These are phyloP conservation scores for Pythium coloratum DNA, from an alignment of 352 stramenopile genomes.

Conservation along the genomic window DNA sequence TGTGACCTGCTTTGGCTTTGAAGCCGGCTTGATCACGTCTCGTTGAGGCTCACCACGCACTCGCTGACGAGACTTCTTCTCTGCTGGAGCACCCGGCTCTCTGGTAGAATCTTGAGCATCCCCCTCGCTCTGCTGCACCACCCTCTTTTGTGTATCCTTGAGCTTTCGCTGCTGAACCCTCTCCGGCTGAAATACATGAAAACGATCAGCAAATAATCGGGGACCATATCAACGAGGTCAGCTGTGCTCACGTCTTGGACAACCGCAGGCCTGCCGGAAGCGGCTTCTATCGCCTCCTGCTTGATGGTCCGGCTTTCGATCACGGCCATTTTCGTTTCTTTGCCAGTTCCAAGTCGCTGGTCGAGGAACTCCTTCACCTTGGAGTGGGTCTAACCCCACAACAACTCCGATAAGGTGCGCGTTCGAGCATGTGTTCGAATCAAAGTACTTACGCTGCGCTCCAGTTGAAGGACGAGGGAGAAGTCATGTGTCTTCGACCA, in stretches of 20 bases:
- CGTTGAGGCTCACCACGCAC: neutral
- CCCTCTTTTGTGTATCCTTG: neutral
- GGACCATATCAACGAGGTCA: neutral
- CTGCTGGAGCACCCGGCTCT: neutral
- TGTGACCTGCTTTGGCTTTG: neutral
- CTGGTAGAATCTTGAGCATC: neutral
- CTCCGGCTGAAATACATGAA: neutral
- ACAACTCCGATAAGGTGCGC: neutral
- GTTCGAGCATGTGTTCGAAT: neutral
- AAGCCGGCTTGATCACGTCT: neutral
- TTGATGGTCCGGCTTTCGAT: slow-evolving; percentile 1
- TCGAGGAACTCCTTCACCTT: neutral
- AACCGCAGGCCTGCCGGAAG: too few species aligned
- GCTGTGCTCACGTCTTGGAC: neutral
- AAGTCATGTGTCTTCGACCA: neutral
- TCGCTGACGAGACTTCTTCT: neutral
- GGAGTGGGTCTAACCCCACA: neutral
- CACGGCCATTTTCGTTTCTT: neutral
- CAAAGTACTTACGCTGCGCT: neutral
- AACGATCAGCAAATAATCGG: neutral
- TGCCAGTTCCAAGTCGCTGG: neutral
- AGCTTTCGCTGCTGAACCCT: neutral
- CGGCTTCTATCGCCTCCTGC: neutral
- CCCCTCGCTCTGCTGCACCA: neutral
- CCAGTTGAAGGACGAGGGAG: neutral